Evolutionary conservation across 2,329 filamentous ascomycete species (phyloP), one percentile per base, ranked within the genome.

Genomic region (Alternaria novae-zelandiae): DNA sequence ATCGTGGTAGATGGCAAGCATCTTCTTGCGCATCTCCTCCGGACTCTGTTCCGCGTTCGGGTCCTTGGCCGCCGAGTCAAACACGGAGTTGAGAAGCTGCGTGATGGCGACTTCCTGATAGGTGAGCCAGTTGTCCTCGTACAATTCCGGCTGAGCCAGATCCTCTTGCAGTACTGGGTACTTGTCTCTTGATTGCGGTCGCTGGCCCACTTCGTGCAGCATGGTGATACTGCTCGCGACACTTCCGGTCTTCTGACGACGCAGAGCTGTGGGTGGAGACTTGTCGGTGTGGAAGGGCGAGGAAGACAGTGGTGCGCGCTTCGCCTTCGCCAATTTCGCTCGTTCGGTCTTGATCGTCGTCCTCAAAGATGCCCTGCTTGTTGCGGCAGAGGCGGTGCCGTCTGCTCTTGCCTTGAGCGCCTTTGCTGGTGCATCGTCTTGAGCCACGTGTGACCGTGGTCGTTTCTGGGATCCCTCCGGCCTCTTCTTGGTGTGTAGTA

Each of bases 41-140:
- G 72, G 66, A 30, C 64, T 72, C 69, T 70, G 76, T 15, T 79
- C 75, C 7, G 63, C 65, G 32, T 75, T 74, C 4, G 69, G 65
- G 55, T 72, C 66, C 41, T 65, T 70, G 44, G 51, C 67, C 0
- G 79, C 75, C 5, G 80, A 74, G 36, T 83, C 76, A 68, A 89
- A 87, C 51, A 89, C 77, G 13, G 80, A 80, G 73, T 90, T 90
- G 50, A 87, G 74, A 7, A 90, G 79, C 70, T 89, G 87, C 0
- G 87, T 87, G 47, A 90, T 84, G 41, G 86, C 85, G 21, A 86
- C 79, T 71, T 90, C 88, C 70, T 90, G 88, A 64, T 89, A 85
- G 12, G 81, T 82, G 41, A 90, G 84, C 88, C 88, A 90, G 59
- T 85, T 82, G 49, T 89, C 87, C 70, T 90, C 87, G 72, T 89